Base-by-base conservation (phyloP, 2,329 filamentous ascomycete genomes). In the Tolypocladium inflatum region DNA sequence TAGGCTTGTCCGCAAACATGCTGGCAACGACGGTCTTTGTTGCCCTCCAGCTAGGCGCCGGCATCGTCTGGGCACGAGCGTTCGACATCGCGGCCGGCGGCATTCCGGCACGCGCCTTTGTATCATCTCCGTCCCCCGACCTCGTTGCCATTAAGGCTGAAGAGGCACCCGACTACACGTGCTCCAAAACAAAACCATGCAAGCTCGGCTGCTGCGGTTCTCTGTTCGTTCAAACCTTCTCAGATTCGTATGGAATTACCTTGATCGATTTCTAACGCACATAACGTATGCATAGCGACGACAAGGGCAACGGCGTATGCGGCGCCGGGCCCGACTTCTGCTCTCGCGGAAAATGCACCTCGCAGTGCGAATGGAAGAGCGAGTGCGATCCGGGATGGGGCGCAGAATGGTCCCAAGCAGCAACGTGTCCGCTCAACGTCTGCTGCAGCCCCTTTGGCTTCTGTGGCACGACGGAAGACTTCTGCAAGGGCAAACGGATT, bases 351-450 rank as follows among this genome's bases (percentile, higher is more conserved):
- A 57, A 57, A 17, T 67, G 62, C 54, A 58, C 61, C 19, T 61
- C 59, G 6, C 56, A 51, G 8, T 72, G 69, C 51, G 51, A 65
- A 17, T 57, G 61, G 17, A 69, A 68, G 57, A 61, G 58, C 42
- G 62, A 69, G 54, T 72, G 71, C 57, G 65, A 70, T 59, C 66
- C 67, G 6, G 70, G 68, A 37, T 70, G 68, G 65, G 69, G 70
- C 0, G 41, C 52, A 7, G 37, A 67, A 53, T 71, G 62, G 60
- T 64, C 63, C 19, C 52, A 62, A 38, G 54, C 60, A 2, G 33
- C 56, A 15, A 64, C 62, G 13, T 75, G 73, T 58, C 72, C 72
- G 2, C 65, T 75, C 26, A 73, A 75, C 56, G 72, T 74, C 11
- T 76, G 73, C 62, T 74, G 41, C n/a, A 42, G 41, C 19, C 19